Conservation (phyloP, 352 stramenopile genomes). For the Stramenopiles sp. region DNA sequence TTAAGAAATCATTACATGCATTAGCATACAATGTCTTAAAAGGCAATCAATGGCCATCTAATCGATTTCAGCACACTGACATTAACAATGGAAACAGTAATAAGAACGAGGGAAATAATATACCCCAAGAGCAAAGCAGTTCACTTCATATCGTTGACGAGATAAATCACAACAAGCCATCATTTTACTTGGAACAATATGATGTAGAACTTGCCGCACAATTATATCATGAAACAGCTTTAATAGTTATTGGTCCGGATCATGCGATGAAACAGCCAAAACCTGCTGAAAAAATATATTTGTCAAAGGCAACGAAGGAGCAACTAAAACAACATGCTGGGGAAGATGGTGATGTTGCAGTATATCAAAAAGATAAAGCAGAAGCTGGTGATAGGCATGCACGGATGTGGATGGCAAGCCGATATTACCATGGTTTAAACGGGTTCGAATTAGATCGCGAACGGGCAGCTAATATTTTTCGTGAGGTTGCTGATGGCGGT, state of each 20-base stretch:
- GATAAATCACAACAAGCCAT: neutral
- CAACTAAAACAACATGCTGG: neutral
- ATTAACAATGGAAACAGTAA: neutral
- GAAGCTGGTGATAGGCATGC: neutral
- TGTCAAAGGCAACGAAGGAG: constrained; percentile 2
- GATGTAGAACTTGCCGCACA: neutral
- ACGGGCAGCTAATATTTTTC: neutral
- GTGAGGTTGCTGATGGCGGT: neutral
- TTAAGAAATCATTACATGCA: neutral
- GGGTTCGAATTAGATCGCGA: neutral
- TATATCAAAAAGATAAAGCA: constrained; percentile 3
- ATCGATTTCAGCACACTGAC: neutral
- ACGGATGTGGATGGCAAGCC: neutral
- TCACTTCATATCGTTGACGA: neutral
- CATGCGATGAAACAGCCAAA: neutral
- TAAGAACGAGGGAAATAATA: neutral
- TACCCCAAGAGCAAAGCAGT: neutral
- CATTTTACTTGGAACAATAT: neutral
- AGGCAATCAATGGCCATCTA: neutral
- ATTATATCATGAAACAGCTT: constrained; percentile 7
- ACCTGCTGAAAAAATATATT: neutral
- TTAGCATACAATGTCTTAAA: neutral
- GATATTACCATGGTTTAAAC: constrained; percentile 1
- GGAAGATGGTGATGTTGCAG: neutral
- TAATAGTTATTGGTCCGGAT: neutral